Conservation (phyloP, 2,329 filamentous ascomycete genomes). For the Trichophyton verrucosum region DNA sequence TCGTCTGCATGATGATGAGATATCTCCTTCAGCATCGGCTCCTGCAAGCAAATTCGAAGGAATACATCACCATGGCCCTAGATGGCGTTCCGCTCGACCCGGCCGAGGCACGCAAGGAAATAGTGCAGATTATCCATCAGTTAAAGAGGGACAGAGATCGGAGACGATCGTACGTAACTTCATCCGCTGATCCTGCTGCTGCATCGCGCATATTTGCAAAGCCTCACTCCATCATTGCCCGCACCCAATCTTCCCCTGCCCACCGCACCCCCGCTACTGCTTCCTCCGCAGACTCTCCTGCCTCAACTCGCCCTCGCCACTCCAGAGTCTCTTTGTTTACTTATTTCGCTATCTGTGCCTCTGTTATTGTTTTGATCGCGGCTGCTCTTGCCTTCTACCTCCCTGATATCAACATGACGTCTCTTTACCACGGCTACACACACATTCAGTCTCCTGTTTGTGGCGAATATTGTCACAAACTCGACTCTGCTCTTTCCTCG, state of each 20-base stretch:
- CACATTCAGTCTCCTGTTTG: background rate
- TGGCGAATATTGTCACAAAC: background rate
- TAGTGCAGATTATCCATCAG: slow-evolving; percentile 76
- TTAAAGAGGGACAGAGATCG: slow-evolving; percentile 67
- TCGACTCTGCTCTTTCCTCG: background rate
- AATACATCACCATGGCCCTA: slow-evolving; percentile 93
- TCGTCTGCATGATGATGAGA: slow-evolving; percentile 89
- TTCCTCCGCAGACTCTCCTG: background rate
- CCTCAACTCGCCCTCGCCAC: background rate
- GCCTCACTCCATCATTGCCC: background rate
- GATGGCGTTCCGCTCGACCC: slow-evolving; percentile 74
- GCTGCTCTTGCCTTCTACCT: background rate
- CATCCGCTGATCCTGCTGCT: slow-evolving; percentile 9
- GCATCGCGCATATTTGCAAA: slow-evolving; percentile 2
- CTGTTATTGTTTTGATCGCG: background rate
- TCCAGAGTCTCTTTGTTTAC: background rate
- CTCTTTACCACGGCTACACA: background rate
- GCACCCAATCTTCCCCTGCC: background rate
- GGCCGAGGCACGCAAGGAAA: slow-evolving; percentile 69
- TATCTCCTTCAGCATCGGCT: slow-evolving; percentile 79
- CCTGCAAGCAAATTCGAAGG: slow-evolving; percentile 61
- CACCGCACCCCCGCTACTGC: background rate
- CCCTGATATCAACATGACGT: background rate
- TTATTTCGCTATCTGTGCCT: background rate
- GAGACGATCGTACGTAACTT: slow-evolving; percentile 57